Base-by-base conservation (phyloP, 176 grass and related monocot species). In the Themeda triandra region DNA sequence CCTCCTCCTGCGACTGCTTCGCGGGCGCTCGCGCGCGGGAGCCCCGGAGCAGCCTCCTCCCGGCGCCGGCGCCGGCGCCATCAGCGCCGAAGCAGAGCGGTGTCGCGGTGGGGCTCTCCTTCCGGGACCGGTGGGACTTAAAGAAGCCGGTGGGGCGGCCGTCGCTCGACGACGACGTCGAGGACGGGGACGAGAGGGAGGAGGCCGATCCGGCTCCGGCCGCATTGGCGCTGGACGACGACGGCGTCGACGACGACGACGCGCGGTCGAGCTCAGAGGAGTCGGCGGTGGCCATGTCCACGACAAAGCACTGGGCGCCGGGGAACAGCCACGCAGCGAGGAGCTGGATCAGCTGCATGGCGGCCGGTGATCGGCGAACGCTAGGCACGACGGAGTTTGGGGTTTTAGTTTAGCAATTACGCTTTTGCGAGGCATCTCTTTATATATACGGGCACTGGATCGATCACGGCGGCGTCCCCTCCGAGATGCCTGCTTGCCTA, bases 271-370 rank as follows among this genome's bases (percentile, higher is more conserved):
- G 32, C 5, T 69, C 8, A 18, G 24, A 21, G 46, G 13, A 24
- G 17, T 28, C 7, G 31, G 73, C 28, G 1, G 27, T 17, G 23
- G 25, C 12, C 8, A 10, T 42, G 2, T 28, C 25, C 53, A 29
- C 54, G 10, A 69, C 37, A 9, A 77, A 48, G 68, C 59, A 65
- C 12, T 14, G 13, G 35, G 79, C 46, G 35, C 49, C 17, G 30
- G 82, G 39, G 77, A 81, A 81, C 63, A 89, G 41, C 82, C 87
- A 89, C 46, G 79, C 63, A 21, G 21, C 6, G 46, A 73, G 2
- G 70, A 82, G 21, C 19, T 82, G 78, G 45, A 81, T n/a, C 18
- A 75, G 23, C 21, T 74, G 48, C 69, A 84, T 88, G 23, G 59
- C 33, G 78, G 27, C 5, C 2, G n/a, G 32, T 12, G 33, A 35